These are phyloP conservation scores for Papiliotrema flavescens DNA, from an alignment of 1,284 basidiomycete species.

Conservation along the genomic window DNA sequence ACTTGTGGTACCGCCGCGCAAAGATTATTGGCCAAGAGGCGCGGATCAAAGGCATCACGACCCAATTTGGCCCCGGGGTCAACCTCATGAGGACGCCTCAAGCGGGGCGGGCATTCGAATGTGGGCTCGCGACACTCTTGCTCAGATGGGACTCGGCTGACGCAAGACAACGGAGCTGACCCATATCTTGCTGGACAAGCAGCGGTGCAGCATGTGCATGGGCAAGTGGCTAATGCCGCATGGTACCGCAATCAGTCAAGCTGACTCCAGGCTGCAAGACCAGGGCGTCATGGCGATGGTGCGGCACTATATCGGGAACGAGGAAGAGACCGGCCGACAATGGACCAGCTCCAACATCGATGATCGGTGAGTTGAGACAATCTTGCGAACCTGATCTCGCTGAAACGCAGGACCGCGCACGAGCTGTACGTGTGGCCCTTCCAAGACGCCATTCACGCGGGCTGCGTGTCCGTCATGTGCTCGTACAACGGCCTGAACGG, in stretches of 20 bases:
- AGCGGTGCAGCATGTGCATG: constrained; percentile 6
- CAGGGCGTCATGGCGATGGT: constrained; percentile 3
- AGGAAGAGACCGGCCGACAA: constrained; percentile 23
- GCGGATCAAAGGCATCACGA: constrained; percentile 9
- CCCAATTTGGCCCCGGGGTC: constrained; percentile 11
- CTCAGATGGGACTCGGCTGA: neutral
- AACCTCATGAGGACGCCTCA: constrained; percentile 8
- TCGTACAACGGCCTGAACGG: constrained; percentile 65
- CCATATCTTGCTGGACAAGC: constrained; percentile 9
- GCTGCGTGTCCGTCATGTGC: constrained; percentile 70
- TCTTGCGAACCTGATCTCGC: too few species aligned
- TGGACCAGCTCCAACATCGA: constrained; percentile 21
- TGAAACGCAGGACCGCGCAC: constrained; percentile 11
- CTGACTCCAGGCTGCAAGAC: neutral
- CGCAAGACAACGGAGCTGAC: constrained; percentile 8
- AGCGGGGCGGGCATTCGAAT: constrained; percentile 11
- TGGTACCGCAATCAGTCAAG: too few species aligned
- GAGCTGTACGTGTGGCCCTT: constrained; percentile 50
- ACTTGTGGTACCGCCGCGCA: constrained; percentile 8
- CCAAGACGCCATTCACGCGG: constrained; percentile 65
- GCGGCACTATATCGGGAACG: constrained; percentile 29
- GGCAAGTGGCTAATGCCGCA: too few species aligned
- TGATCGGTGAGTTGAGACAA: constrained; percentile 7
- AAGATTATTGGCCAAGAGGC: constrained; percentile 12
- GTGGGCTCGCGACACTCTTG: neutral